Evolutionary conservation across 2,329 filamentous ascomycete genomes (phyloP), one percentile per base, ranked within the genome.

Genomic region (Pseudocercospora ulei): DNA sequence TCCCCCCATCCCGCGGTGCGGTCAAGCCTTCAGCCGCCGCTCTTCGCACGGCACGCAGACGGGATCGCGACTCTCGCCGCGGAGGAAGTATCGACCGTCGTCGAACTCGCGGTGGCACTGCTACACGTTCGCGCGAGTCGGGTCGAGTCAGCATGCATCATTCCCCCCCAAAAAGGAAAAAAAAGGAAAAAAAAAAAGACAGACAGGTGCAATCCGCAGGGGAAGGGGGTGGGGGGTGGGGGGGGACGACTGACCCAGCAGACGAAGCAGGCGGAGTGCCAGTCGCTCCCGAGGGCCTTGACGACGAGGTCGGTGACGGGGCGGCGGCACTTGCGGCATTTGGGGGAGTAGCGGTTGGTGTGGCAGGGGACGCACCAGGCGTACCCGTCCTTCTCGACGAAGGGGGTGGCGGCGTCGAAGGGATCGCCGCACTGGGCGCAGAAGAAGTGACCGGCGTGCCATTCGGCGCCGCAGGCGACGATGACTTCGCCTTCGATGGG

Each of bases 381-480:
- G 62, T 93, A 96, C 6, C 88, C 88, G 51, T 96, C 88, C 64
- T 94, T 94, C 60, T 98, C 90, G 39, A 98, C 84, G 59, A 98
- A 98, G 0, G 90, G 88, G 6, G 70, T 78, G 3, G 59, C 61
- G 0, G 67, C 62, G 46, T 72, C 70, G 50, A 80, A 80, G 1
- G 76, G 75, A 65, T 98, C 88, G 51, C 90, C 90, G 59, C 90
- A 98, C 69, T 98, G 86, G 26, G 90, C 90, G 58, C 90, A 98
- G 72, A 98, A 98, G 67, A 98, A 98, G 65, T 98, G 90, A 0
- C 90, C 90, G 37, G 83, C 82, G 61, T 98, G 90, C 83, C 85
- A 98, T 64, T 94, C 86, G n/a, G 80, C 76, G 1, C 90, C 90
- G 40, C 93, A 84, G 1, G 90, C 90, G 8, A 95, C 80, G 19